Base-by-base conservation (phyloP, 2,329 filamentous ascomycete genomes). In the Talaromyces sp. region DNA sequence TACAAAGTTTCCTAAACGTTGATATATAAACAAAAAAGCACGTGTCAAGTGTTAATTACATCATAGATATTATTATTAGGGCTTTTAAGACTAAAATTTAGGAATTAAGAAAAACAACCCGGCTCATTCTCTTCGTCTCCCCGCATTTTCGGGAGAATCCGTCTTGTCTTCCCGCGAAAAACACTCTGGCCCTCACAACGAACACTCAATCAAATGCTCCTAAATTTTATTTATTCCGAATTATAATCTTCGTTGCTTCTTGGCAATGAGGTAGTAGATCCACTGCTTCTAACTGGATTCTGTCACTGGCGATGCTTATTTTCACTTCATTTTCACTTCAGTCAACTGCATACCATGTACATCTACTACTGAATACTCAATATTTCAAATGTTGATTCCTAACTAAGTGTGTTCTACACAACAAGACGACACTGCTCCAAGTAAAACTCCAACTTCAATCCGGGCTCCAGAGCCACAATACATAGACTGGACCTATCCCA, bases 271-370 rank as follows among this genome's bases (percentile, higher is more conserved):
- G 23, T 47, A n/a, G 3, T 5, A 12, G n/a, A n/a, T 53, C 50
- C 50, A 53, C 50, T 53, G 50, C 27, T 53, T 16, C 50, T 53
- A 53, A 53, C 50, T 53, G 27, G 50, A 53, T 53, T 53, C 50
- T n/a, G 50, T 28, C 18, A 9, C 14, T 53, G 4, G 27, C 6
- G 10, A 31, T 30, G 50, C 50, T 53, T 53, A 53, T 31, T 53
- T 53, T 53, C 30, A 53, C 50, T 16, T 53, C 50, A 53, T 31
- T 53, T 53, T 53, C 30, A 53, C 50, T 16, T 53, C 50, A 31
- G 6, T 47, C 27, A 7, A 40, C 14, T 31, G 3, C n/a, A 7
- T 31, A 16, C 12, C 12, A 4, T 18, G 6, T 53, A 18, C 50
- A 7, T n/a, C 5, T 16, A 4, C 27, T 33, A 30, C 47, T 47